A percentile compares a stretch with the other conserved stretches of the same genome.
Evolutionary conservation across 176 grass and related monocot species (phyloP).

Genomic region (Oryza rufipogon): DNA sequence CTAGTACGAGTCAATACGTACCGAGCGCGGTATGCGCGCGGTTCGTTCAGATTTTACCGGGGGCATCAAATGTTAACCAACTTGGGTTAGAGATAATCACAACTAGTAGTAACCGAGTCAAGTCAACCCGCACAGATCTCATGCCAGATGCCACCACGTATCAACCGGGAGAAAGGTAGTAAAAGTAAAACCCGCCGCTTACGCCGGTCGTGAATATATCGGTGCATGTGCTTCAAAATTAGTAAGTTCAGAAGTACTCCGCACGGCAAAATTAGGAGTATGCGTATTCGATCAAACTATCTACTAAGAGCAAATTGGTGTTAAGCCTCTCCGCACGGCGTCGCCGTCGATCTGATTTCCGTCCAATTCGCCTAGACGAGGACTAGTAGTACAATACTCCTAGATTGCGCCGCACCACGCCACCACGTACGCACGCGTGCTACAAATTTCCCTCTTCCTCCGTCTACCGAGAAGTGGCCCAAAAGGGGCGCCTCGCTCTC

Average conservation of each 20-base stretch:
- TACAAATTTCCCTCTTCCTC: constrained; percentile 18
- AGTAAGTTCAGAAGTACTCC: background rate
- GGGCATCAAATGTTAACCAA: too few relatives aligned
- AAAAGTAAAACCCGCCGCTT: background rate
- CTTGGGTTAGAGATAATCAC: background rate
- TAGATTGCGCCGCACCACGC: background rate
- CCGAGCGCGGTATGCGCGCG: background rate
- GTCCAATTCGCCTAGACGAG: background rate
- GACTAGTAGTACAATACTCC: background rate
- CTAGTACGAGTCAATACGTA: background rate
- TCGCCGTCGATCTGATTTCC: background rate
- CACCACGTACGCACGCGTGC: background rate
- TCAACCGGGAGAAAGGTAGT: background rate
- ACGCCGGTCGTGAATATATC: background rate
- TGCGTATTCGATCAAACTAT: too few relatives aligned
- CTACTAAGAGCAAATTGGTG: background rate
- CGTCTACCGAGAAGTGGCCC: constrained; percentile 15
- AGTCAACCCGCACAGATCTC: background rate
- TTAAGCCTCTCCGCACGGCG: background rate
- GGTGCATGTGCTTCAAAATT: background rate
- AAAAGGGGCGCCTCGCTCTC: constrained; percentile 19
- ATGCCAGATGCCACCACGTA: background rate
- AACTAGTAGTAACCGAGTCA: background rate
- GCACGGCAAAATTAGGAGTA: too few relatives aligned
- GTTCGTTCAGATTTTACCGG: background rate